Percentiles rank a stretch among this genome's conserved stretches.
These are phyloP conservation scores for Magnusiomyces tetraspermus DNA, from an alignment of 1,139 yeast genomes.

Conservation along the genomic window DNA sequence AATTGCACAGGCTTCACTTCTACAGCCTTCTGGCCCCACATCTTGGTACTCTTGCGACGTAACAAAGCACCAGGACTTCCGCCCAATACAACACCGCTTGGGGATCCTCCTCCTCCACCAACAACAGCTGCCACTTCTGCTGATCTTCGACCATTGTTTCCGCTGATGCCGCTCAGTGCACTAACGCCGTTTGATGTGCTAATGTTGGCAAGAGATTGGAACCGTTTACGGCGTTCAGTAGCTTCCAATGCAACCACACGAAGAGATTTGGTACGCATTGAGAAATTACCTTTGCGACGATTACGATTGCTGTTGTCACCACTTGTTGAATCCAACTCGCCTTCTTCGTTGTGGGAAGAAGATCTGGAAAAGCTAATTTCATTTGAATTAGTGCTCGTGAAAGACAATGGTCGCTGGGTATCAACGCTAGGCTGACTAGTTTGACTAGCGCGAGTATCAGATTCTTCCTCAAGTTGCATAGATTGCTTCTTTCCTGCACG, in stretches of 20 bases:
- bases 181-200: conserved; percentile 15
- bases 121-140: no score
- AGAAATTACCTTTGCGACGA: not conserved
- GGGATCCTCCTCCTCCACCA: conserved; percentile 5
- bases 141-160: no score
- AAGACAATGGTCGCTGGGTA: not conserved
- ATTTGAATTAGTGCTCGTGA: not conserved
- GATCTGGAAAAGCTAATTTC: conserved; percentile 5
- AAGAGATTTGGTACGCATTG: conserved; percentile 59
- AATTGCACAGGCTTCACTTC: conserved; percentile 77
- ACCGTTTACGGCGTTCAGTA: conserved; percentile 44
- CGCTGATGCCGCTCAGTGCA: not conserved
- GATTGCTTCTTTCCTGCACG: not conserved
- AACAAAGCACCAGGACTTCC: conserved; percentile 31
- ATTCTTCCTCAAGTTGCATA: no score
- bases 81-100: conserved; percentile 5
- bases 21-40: conserved; percentile 94
- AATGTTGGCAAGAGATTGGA: conserved; percentile 28
- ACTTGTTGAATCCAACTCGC: not conserved
- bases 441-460: not conserved
- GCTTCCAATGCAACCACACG: conserved; percentile 93
- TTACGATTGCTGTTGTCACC: not conserved
- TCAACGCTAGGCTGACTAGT: not conserved
- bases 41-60: conserved; percentile 75
- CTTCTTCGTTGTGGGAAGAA: not conserved